Percentiles rank a stretch among this genome's conserved stretches.
These are phyloP conservation scores for Penicillium desertorum DNA, from an alignment of 495 filamentous ascomycete species.

Conservation along the genomic window DNA sequence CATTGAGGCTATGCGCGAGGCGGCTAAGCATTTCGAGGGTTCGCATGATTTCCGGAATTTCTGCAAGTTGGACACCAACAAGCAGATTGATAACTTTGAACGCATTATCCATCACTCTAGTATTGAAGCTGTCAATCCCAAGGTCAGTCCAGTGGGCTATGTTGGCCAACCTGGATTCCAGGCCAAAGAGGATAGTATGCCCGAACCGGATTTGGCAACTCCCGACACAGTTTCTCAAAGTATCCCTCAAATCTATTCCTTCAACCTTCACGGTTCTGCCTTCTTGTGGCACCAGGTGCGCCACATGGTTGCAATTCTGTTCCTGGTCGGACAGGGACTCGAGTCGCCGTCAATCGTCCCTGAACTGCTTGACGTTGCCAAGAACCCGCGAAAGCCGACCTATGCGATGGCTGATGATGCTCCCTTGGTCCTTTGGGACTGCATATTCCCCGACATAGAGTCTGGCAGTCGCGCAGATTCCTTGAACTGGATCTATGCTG, in stretches of 20 bases:
- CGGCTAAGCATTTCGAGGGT: conserved; percentile 75
- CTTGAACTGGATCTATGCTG: conserved; percentile 77
- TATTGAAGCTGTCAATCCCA: conserved; percentile 65
- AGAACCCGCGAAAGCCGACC: conserved; percentile 68
- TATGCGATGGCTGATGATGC: conserved; percentile 90
- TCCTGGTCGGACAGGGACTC: conserved; percentile 86
- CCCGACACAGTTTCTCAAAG: conserved; percentile 19
- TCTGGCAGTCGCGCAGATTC: conserved; percentile 55
- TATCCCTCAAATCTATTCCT: conserved; percentile 73
- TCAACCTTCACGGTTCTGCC: conserved; percentile 83
- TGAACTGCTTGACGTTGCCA: conserved; percentile 67
- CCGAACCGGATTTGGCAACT: conserved; percentile 19
- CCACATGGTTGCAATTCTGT: conserved; percentile 83
- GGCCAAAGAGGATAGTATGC: conserved; percentile 20
- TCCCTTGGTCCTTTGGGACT: conserved; percentile 93
- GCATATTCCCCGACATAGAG: conserved; percentile 70
- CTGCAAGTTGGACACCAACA: conserved; percentile 83
- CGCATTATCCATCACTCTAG: conserved; percentile 72
- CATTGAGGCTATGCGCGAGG: conserved; percentile 80
- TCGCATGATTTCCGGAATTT: conserved; percentile 95
- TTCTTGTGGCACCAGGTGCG: conserved; percentile 99
- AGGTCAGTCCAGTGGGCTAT: conserved; percentile 44
- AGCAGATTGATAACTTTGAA: conserved; percentile 80
- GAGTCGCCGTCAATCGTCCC: conserved; percentile 70
- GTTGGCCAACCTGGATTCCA: conserved; percentile 37